phyloP scores from a whole-genome alignment of 140 eudicot genomes.

The Senecio squalidus region DNA sequence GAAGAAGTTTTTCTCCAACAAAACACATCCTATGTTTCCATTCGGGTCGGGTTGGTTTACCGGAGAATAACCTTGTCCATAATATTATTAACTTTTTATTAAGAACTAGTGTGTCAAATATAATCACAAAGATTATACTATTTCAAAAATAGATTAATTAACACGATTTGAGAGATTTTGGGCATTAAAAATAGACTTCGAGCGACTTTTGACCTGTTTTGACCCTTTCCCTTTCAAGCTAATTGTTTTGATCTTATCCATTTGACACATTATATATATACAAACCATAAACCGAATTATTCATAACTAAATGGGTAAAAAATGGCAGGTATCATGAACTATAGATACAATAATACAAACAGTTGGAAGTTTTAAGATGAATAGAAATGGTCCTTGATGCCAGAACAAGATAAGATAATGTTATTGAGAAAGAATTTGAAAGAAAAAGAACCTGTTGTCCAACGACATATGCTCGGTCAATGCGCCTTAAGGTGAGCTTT shows the following conservation, averaged over 20 bases:
- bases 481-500: constrained; percentile 90
- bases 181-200: neutral
- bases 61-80: neutral
- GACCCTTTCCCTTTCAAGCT: neutral
- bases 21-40: no score
- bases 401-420: neutral
- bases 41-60: neutral
- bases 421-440: no score
- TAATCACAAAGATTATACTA: neutral
- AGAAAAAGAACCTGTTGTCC: constrained; percentile 99
- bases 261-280: neutral
- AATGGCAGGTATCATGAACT: neutral
- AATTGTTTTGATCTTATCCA: neutral
- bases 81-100: neutral
- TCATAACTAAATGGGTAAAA: neutral
- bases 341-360: neutral
- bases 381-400: neutral
- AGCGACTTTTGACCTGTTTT: neutral
- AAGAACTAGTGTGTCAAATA: neutral
- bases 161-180: neutral
- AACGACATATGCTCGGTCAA: constrained; percentile 81
- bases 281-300: neutral
- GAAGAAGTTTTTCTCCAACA: no score
- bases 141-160: neutral
- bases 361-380: neutral